These are phyloP conservation scores for Tilletia horrida DNA, from an alignment of 1,284 basidiomycete genomes.

Conservation along the genomic window DNA sequence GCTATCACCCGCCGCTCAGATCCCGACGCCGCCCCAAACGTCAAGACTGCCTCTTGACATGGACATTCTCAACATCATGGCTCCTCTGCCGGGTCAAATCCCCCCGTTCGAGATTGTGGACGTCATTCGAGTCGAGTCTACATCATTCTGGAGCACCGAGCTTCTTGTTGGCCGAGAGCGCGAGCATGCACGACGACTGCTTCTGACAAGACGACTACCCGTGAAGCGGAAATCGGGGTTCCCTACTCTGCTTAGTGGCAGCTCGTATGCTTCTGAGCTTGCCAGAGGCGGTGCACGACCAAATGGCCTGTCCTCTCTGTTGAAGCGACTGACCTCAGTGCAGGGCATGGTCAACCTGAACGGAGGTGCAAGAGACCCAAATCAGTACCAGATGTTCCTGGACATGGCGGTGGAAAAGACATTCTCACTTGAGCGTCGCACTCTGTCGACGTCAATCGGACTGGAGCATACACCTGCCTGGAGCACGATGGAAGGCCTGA, in stretches of 20 bases:
- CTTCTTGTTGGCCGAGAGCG: neutral
- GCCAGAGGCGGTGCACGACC: neutral
- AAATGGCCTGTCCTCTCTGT: neutral
- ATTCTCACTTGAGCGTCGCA: slow-evolving; percentile 1
- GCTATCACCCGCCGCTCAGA: too few species aligned
- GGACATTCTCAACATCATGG: neutral
- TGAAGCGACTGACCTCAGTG: neutral
- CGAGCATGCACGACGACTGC: slow-evolving; percentile 5
- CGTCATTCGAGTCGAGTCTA: neutral
- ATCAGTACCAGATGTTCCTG: neutral
- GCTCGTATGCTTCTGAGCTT: neutral
- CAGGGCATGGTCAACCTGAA: neutral
- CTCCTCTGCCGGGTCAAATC: neutral
- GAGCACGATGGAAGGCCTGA: neutral
- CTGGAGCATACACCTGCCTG: neutral
- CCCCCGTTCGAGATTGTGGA: slow-evolving; percentile 5
- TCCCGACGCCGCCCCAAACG: too few species aligned
- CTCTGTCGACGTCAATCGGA: neutral
- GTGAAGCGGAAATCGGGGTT: neutral
- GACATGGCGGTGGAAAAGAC: neutral
- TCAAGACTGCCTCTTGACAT: too few species aligned
- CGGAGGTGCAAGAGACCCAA: neutral
- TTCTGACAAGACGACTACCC: neutral
- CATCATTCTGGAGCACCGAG: neutral
- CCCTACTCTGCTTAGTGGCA: neutral